Conservation (phyloP, 2,329 filamentous ascomycete genomes). For the Didymosphaeria variabile region DNA sequence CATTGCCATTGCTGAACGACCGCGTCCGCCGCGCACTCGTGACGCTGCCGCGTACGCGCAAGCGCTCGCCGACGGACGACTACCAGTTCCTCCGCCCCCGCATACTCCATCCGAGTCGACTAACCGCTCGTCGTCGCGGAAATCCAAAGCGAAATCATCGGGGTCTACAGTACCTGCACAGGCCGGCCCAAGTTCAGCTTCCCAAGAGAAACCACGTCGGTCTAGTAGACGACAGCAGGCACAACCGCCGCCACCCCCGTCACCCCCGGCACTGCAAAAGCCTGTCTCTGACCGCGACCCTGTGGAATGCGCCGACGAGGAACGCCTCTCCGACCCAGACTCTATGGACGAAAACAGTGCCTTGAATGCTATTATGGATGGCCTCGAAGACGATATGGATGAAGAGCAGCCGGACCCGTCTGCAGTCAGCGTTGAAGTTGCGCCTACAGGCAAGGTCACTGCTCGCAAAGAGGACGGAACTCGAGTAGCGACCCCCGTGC, state of each 20-base stretch:
- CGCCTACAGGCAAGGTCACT: slow-evolving; percentile 84
- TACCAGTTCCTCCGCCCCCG: slow-evolving; percentile 43
- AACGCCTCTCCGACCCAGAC: slow-evolving; percentile 78
- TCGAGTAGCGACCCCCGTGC: slow-evolving; percentile 81
- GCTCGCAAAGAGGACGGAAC: slow-evolving; percentile 93
- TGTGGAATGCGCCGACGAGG: slow-evolving; percentile 93
- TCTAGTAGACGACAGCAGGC: slow-evolving; percentile 66
- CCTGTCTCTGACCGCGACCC: slow-evolving; percentile 60
- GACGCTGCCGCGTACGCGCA: slow-evolving; percentile 80
- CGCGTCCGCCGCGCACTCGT: slow-evolving; percentile 66
- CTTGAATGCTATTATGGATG: slow-evolving; percentile 88
- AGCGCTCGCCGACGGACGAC: slow-evolving; percentile 63
- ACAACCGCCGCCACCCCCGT: slow-evolving; percentile 62
- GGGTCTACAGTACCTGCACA: slow-evolving; percentile 55
- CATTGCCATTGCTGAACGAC: slow-evolving; percentile 81
- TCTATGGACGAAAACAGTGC: slow-evolving; percentile 70
- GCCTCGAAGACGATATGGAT: slow-evolving; percentile 82
- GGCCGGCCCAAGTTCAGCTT: slow-evolving; percentile 54
- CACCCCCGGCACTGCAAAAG: slow-evolving; percentile 56
- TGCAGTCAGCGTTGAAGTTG: slow-evolving; percentile 91
- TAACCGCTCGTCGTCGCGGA: slow-evolving; percentile 39
- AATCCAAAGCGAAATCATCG: slow-evolving; percentile 41
- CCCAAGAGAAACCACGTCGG: slow-evolving; percentile 71
- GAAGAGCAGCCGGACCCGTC: slow-evolving; percentile 81
- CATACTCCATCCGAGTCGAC: slow-evolving; percentile 46